Percentiles rank a stretch among this genome's conserved stretches.
phyloP scores from a whole-genome alignment of 371 early-diverging fungal species.

The Basidiobolus heterosporus region DNA sequence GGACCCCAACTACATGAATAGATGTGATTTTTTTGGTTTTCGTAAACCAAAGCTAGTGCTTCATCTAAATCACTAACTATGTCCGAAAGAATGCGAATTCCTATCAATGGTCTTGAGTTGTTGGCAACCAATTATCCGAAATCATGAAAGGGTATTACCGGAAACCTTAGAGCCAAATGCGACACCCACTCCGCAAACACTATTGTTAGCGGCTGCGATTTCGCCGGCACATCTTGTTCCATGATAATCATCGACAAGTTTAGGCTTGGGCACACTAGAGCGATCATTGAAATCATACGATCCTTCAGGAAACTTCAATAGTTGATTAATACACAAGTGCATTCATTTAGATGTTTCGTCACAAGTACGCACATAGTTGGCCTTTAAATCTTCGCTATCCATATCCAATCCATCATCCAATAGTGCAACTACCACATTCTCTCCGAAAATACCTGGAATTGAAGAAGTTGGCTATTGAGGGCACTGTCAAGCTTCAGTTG shows the following conservation, averaged over 20 bases:
- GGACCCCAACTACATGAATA: constrained; percentile 97
- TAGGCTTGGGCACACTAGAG: constrained; percentile 58
- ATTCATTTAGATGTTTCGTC: not conserved
- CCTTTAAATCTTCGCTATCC: constrained; percentile 59
- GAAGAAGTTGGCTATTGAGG: too few species aligned
- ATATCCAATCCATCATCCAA: constrained; percentile 92
- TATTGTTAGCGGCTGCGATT: constrained; percentile 77
- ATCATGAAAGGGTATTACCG: constrained; percentile 19
- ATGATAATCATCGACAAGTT: constrained; percentile 65
- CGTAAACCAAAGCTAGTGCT: constrained; percentile 74
- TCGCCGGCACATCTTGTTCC: constrained; percentile 96
- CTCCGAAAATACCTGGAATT: constrained; percentile 48
- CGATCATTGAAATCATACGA: constrained; percentile 89
- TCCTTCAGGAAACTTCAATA: constrained; percentile 47
- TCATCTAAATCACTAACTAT: constrained; percentile 78
- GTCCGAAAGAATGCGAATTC: constrained; percentile 80
- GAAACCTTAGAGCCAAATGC: constrained; percentile 78
- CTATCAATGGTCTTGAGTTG: constrained; percentile 5
- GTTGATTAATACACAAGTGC: too few species aligned
- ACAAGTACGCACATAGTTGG: constrained; percentile 59
- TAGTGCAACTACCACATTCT: constrained; percentile 68
- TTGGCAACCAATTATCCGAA: not conserved
- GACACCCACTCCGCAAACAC: constrained; percentile 89
- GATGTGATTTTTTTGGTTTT: constrained; percentile 71
- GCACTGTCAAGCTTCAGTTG: too few species aligned